phyloP scores from a whole-genome alignment of 2,329 filamentous ascomycete species.

The Chaetothyriales sp. region DNA sequence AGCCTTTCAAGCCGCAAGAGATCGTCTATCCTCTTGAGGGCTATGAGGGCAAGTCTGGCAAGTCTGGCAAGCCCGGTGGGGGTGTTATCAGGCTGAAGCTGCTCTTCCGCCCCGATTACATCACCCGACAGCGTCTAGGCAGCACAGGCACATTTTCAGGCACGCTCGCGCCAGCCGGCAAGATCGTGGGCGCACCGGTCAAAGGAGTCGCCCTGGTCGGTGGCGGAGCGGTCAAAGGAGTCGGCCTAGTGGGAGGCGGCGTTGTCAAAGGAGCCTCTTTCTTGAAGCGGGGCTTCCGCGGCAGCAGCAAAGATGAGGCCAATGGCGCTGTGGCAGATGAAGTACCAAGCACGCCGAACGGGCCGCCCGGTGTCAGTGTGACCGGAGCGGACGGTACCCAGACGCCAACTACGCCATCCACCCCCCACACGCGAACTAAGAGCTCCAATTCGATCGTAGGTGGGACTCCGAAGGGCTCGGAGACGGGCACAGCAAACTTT shows the following conservation, averaged over 20 bases:
- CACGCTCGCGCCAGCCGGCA: constrained; percentile 72
- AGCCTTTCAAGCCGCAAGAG: constrained; percentile 72
- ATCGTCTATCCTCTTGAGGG: constrained; percentile 64
- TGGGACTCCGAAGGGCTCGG: constrained; percentile 34
- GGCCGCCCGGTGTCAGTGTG: constrained; percentile 27
- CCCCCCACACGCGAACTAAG: constrained; percentile 30
- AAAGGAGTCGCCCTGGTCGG: constrained; percentile 76
- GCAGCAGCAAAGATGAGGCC: constrained; percentile 19
- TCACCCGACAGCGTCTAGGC: constrained; percentile 71
- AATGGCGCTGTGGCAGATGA: constrained; percentile 5
- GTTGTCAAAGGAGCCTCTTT: constrained; percentile 86
- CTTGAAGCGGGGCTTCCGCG: constrained; percentile 64
- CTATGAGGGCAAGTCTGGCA: no score
- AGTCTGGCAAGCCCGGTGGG: constrained; percentile 55
- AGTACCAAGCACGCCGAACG: constrained; percentile 9
- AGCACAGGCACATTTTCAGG: constrained; percentile 75
- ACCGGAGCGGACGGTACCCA: constrained; percentile 7
- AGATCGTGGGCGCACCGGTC: constrained; percentile 88
- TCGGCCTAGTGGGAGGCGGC: constrained; percentile 63
- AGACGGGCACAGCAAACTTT: constrained; percentile 63
- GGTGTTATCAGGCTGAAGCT: constrained; percentile 69
- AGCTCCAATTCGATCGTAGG: constrained; percentile 39
- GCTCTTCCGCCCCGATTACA: constrained; percentile 84
- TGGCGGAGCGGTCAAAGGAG: constrained; percentile 70
- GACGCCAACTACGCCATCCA: constrained; percentile 10